Evolutionary conservation across 106 monocot genomes (phyloP).

Genomic region (Allium sativum): DNA sequence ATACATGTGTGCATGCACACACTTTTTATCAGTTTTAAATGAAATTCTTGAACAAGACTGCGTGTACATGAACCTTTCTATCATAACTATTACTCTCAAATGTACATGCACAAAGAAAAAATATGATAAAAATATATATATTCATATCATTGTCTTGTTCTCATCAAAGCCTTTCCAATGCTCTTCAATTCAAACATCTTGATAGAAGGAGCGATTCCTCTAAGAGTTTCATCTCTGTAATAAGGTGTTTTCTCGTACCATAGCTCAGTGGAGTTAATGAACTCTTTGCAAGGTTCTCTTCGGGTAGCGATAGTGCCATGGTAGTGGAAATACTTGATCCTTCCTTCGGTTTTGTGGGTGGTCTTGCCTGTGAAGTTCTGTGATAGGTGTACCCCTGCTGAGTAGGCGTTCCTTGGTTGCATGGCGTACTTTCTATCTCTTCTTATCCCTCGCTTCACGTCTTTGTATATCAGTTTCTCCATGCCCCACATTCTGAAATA

Average conservation of each 20-base stretch:
- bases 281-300: conserved; percentile 41
- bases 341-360: conserved; percentile 30
- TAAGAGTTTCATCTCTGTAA: conserved; percentile 24
- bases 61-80: too few species aligned
- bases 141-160: conserved; percentile 11
- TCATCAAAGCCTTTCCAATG: conserved; percentile 16
- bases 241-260: conserved; percentile 17
- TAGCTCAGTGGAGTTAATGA: conserved; percentile 13
- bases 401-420: conserved; percentile 42
- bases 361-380: conserved; percentile 43
- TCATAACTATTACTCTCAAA: too few species aligned
- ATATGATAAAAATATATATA: background rate
- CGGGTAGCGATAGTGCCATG: conserved; percentile 43
- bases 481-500: conserved; percentile 61
- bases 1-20: too few species aligned
- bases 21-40: too few species aligned
- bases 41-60: too few species aligned
- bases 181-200: conserved; percentile 27
- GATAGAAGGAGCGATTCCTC: conserved; percentile 16
- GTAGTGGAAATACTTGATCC: conserved; percentile 67
- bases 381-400: conserved; percentile 71
- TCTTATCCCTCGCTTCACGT: conserved; percentile 34
- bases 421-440: conserved; percentile 64
- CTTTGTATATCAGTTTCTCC: conserved; percentile 70
- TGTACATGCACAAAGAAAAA: too few species aligned